Conservation (phyloP, 495 filamentous ascomycete species). For the Monascus purpureus region DNA sequence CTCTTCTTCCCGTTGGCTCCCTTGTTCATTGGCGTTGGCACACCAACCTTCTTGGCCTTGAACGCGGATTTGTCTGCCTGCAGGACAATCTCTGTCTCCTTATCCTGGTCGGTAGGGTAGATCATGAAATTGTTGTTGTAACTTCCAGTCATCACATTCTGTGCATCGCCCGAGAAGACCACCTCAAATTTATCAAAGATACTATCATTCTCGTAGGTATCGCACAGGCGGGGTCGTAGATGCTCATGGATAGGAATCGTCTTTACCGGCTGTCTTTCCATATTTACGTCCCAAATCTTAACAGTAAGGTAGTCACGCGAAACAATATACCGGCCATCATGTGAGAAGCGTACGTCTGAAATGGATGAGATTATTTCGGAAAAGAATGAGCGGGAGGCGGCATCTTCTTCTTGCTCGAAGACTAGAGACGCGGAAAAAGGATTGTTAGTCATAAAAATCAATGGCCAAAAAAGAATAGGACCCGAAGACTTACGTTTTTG, state of each 20-base stretch:
- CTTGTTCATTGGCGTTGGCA: slow-evolving; percentile 93
- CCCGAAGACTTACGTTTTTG: slow-evolving; percentile 60
- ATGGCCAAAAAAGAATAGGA: neutral
- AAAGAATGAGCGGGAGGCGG: slow-evolving; percentile 96
- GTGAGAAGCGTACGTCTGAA: slow-evolving; percentile 93
- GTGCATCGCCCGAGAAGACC: slow-evolving; percentile 93
- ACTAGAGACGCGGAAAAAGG: too few species aligned
- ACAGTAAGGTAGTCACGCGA: slow-evolving; percentile 96
- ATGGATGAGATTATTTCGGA: slow-evolving; percentile 99
- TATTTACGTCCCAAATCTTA: slow-evolving; percentile 99
- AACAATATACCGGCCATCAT: slow-evolving; percentile 91
- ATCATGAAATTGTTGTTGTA: slow-evolving; percentile 99
- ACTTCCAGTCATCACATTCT: slow-evolving; percentile 98
- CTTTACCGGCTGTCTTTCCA: slow-evolving; percentile 93
- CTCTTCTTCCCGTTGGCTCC: slow-evolving; percentile 64
- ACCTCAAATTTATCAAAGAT: slow-evolving; percentile 99
- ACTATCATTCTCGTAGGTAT: slow-evolving; percentile 98
- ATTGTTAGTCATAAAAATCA: slow-evolving; percentile 5
- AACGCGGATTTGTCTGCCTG: slow-evolving; percentile 98
- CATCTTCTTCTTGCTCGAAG: slow-evolving; percentile 98
- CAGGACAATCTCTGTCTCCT: slow-evolving; percentile 92
- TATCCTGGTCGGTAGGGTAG: slow-evolving; percentile 87
- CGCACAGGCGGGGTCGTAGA: slow-evolving; percentile 83
- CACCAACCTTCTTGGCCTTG: slow-evolving; percentile 98
- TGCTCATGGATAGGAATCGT: slow-evolving; percentile 99